Evolutionary conservation across 345 rosid genomes (phyloP).

Genomic region (Trapa bicornis): DNA sequence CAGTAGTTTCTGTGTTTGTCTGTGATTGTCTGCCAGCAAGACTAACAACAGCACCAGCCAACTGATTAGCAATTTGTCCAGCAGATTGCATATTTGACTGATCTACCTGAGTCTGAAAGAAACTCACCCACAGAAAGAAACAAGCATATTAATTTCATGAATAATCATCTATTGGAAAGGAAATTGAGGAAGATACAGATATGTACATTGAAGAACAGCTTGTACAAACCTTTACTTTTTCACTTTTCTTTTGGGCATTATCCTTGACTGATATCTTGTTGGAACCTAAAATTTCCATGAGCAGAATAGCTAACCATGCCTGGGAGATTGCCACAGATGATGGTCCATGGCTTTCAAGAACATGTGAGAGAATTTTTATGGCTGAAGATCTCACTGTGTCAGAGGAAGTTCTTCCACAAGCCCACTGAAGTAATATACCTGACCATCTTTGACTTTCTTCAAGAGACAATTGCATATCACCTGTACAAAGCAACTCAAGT

Average conservation of each 20-base stretch:
- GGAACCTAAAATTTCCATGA: constrained; percentile 49
- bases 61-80: constrained; percentile 52
- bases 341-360: constrained; percentile 74
- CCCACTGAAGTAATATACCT: constrained; percentile 73
- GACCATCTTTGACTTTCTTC: constrained; percentile 95
- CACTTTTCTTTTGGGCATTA: constrained; percentile 42
- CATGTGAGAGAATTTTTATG: constrained; percentile 59
- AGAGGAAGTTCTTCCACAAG: constrained; percentile 49
- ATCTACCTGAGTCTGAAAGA: constrained; percentile 53
- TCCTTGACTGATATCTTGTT: constrained; percentile 42
- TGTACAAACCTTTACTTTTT: constrained; percentile 51
- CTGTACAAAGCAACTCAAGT: constrained; percentile 54
- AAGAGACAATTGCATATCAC: constrained; percentile 58
- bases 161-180: neutral
- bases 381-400: constrained; percentile 56
- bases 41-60: constrained; percentile 72
- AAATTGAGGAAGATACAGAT: neutral
- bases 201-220: constrained; percentile 4
- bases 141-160: neutral
- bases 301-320: constrained; percentile 79
- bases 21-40: constrained; percentile 58
- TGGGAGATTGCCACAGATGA: constrained; percentile 72
- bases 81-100: constrained; percentile 58
- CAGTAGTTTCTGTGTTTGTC: constrained; percentile 31
- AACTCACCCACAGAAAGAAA: neutral